phyloP scores from a whole-genome alignment of 148 eudicot species.

The Rhododendron williamsianum region DNA sequence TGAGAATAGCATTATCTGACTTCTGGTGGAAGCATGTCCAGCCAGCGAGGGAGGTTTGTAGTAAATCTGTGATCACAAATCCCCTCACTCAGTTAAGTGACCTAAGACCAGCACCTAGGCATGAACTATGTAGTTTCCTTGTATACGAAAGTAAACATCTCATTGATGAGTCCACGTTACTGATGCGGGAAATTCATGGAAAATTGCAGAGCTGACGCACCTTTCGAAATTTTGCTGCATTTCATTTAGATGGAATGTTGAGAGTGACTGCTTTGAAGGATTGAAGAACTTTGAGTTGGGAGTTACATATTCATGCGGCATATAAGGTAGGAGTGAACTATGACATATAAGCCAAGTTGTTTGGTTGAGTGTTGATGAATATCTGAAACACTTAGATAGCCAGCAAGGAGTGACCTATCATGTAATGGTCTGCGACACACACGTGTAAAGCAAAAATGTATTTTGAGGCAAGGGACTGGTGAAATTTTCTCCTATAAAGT shows the following conservation, averaged over 20 bases:
- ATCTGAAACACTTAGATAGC: background rate
- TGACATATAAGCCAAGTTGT: background rate
- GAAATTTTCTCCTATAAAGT: background rate
- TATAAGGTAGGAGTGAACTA: background rate
- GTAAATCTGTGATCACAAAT: conserved; percentile 29
- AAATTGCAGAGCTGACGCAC: conserved; percentile 27
- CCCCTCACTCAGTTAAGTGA: conserved; percentile 43
- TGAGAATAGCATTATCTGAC: conserved; percentile 61
- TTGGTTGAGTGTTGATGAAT: background rate
- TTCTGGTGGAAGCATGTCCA: conserved; percentile 89
- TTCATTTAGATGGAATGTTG: background rate
- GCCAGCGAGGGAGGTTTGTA: conserved; percentile 59
- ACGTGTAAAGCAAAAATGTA: background rate
- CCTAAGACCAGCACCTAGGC: conserved; percentile 56
- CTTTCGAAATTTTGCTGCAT: background rate
- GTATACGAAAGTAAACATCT: conserved; percentile 48
- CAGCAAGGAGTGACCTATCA: background rate
- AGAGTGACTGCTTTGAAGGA: conserved; percentile 3
- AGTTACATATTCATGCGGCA: background rate
- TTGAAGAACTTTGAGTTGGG: conserved; percentile 5
- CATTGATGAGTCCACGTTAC: conserved; percentile 42
- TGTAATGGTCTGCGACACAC: background rate
- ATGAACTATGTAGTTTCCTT: conserved; percentile 40
- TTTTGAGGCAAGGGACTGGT: background rate
- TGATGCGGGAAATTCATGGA: conserved; percentile 57